Percentiles rank a stretch among this genome's conserved stretches.
phyloP scores from a whole-genome alignment of 768 basidiomycete genomes.

The Phanerochaete carnosa region DNA sequence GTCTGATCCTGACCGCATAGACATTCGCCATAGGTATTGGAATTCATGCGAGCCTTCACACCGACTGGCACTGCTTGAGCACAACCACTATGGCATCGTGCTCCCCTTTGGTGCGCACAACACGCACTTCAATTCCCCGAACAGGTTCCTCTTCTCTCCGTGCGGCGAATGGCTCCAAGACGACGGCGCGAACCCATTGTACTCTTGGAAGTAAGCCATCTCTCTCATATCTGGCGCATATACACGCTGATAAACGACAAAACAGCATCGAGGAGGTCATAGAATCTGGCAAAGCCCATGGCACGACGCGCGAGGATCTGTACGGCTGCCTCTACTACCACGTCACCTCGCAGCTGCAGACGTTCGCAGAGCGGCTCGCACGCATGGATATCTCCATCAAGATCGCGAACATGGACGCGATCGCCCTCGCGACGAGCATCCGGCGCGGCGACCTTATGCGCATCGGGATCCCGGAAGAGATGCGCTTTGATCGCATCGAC shows the following conservation, averaged over 20 bases:
- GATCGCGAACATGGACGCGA: slow-evolving; percentile 36
- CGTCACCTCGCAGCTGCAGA: slow-evolving; percentile 36
- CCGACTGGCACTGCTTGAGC: slow-evolving; percentile 39
- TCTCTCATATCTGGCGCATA: neutral
- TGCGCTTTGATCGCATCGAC: slow-evolving; percentile 44
- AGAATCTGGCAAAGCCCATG: slow-evolving; percentile 34
- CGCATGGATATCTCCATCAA: slow-evolving; percentile 32
- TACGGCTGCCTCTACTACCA: slow-evolving; percentile 51
- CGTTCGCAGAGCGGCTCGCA: slow-evolving; percentile 35
- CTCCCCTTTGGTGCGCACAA: slow-evolving; percentile 44
- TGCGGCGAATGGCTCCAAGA: slow-evolving; percentile 42
- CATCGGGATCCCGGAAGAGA: slow-evolving; percentile 20
- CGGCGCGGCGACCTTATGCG: too few relatives aligned
- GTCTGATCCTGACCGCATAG: slow-evolving; percentile 34
- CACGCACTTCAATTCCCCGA: slow-evolving; percentile 38
- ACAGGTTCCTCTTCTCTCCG: slow-evolving; percentile 43
- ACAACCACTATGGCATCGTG: slow-evolving; percentile 38
- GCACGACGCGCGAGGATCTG: slow-evolving; percentile 39
- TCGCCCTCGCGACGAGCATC: slow-evolving; percentile 34
- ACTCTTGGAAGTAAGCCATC: slow-evolving; percentile 45
- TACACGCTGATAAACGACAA: neutral
- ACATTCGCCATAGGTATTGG: slow-evolving; percentile 35
- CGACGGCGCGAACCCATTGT: slow-evolving; percentile 41
- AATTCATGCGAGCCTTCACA: slow-evolving; percentile 39
- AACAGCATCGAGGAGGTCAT: slow-evolving; percentile 38